phyloP scores from a whole-genome alignment of 441 rosid genomes.

The Pelargonium citronellum region DNA sequence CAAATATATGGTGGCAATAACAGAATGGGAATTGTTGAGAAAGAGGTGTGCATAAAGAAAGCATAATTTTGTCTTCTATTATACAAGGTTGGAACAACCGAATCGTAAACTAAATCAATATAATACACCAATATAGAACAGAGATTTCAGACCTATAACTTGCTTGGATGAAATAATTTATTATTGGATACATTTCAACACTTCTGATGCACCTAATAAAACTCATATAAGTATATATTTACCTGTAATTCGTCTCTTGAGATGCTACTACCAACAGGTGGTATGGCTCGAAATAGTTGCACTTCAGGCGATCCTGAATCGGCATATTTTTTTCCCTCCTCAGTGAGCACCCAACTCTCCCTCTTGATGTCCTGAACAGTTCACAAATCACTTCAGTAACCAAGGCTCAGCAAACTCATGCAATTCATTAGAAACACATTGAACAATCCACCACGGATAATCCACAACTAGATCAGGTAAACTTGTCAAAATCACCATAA shows the following conservation, averaged over 20 bases:
- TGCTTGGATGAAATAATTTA: no score
- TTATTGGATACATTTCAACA: no score
- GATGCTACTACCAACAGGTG: slow-evolving; percentile 55
- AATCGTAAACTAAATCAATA: neutral
- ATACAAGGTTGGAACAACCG: neutral
- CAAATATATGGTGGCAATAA: neutral
- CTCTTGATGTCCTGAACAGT: slow-evolving; percentile 53
- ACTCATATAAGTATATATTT: neutral
- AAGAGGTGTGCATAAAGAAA: neutral
- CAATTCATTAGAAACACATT: neutral
- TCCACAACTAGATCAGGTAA: neutral
- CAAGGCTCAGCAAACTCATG: neutral
- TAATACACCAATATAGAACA: neutral
- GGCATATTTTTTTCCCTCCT: slow-evolving; percentile 73
- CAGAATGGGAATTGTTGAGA: neutral
- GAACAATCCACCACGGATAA: neutral
- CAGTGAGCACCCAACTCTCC: slow-evolving; percentile 67
- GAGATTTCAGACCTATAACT: no score
- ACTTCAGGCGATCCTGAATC: slow-evolving; percentile 73
- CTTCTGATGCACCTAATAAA: neutral
- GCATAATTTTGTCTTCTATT: neutral
- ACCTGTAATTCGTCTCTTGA: slow-evolving; percentile 73
- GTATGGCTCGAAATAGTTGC: slow-evolving; percentile 69
- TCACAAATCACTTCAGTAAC: neutral
- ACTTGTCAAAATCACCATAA: neutral